These are phyloP conservation scores for Suillus lakei DNA, from an alignment of 768 basidiomycete species.

Conservation along the genomic window DNA sequence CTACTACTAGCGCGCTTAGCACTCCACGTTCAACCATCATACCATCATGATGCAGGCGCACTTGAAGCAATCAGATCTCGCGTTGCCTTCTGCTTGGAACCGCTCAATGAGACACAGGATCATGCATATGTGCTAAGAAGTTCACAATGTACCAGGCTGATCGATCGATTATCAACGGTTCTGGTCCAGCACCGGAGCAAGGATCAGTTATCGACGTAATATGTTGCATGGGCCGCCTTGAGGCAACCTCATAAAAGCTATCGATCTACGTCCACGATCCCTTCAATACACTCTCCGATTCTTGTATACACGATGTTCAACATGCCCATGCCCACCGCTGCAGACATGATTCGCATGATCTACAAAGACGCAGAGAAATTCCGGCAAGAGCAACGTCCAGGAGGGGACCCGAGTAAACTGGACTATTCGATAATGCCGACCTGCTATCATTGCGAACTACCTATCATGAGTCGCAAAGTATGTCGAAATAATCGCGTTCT, in stretches of 20 bases:
- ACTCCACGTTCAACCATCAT: too few relatives aligned
- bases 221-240: not conserved
- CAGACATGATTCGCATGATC: conserved; percentile 30
- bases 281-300: not conserved
- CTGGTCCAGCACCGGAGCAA: not conserved
- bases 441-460: conserved; percentile 27
- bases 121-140: not conserved
- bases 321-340: conserved; percentile 26
- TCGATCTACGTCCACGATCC: not conserved
- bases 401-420: conserved; percentile 32
- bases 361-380: conserved; percentile 32
- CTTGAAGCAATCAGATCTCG: not conserved
- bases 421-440: conserved; percentile 28
- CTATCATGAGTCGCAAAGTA: conserved; percentile 26
- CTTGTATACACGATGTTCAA: conserved; percentile 18
- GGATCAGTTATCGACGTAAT: not conserved
- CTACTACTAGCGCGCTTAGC: too few relatives aligned
- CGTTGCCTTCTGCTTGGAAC: not conserved
- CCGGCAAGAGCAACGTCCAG: conserved; percentile 29
- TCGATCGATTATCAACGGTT: not conserved
- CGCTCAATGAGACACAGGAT: not conserved
- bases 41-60: too few relatives aligned
- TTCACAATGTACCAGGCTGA: not conserved
- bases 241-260: not conserved
- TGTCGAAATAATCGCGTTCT: not conserved